Percentiles rank a stretch among this genome's conserved stretches.
Evolutionary conservation across 2,329 filamentous ascomycete genomes (phyloP).

Genomic region (Aspergillus calidoustus): DNA sequence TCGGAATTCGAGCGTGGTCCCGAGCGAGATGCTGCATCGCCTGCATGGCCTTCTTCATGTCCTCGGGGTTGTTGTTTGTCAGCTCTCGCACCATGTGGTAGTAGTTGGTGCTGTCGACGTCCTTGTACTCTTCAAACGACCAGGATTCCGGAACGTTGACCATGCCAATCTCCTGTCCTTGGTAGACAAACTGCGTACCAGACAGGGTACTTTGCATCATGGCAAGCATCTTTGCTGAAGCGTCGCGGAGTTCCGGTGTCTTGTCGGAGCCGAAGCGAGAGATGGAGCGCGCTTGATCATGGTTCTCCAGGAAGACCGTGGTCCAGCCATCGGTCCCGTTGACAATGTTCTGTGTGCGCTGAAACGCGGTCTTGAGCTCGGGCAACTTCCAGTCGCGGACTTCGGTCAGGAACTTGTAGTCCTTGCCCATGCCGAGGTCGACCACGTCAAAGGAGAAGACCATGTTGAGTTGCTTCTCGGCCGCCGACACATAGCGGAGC

Average conservation of each 20-base stretch:
- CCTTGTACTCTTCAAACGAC: constrained; percentile 68
- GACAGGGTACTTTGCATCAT: constrained; percentile 60
- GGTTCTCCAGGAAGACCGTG: constrained; percentile 67
- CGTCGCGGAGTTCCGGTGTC: constrained; percentile 47
- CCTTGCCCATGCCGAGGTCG: not conserved
- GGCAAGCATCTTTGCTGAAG: constrained; percentile 63
- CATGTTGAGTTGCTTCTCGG: constrained; percentile 68
- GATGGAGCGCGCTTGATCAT: constrained; percentile 66
- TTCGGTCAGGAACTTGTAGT: not conserved
- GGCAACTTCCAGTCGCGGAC: constrained; percentile 49
- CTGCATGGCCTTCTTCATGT: constrained; percentile 22
- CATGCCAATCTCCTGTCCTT: constrained; percentile 72
- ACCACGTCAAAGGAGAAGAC: constrained; percentile 69
- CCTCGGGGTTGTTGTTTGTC: not conserved
- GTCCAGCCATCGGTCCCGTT: constrained; percentile 65
- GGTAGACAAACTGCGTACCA: constrained; percentile 69
- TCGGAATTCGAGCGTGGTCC: constrained; percentile 72
- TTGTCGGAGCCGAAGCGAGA: constrained; percentile 58
- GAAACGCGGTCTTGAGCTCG: constrained; percentile 54
- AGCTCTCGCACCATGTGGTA: constrained; percentile 55
- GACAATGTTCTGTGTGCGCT: constrained; percentile 62
- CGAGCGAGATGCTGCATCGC: constrained; percentile 63
- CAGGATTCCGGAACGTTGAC: constrained; percentile 64
- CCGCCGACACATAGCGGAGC: constrained; percentile 57
- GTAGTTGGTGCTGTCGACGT: constrained; percentile 61